These are phyloP conservation scores for Crassisporium funariophilum DNA, from an alignment of 768 basidiomycete genomes.

Conservation along the genomic window DNA sequence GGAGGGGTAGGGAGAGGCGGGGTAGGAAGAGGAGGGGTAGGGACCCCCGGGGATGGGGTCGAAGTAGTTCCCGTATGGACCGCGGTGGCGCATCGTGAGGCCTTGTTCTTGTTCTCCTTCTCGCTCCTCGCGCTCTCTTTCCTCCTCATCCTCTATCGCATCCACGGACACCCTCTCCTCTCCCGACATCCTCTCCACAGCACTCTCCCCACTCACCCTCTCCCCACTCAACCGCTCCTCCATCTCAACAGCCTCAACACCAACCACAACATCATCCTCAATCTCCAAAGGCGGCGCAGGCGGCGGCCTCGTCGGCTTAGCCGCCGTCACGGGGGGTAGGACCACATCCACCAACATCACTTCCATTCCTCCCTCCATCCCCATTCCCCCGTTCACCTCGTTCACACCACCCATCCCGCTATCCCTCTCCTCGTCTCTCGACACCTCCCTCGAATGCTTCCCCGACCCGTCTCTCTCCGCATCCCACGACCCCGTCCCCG, in stretches of 20 bases:
- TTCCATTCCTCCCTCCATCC: not conserved
- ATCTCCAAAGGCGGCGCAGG: conserved; percentile 20
- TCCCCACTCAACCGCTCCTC: conserved; percentile 4
- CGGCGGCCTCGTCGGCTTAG: conserved; percentile 14
- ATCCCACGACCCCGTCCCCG: no score
- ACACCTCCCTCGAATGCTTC: no score
- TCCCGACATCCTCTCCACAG: conserved; percentile 1
- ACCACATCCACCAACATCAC: not conserved
- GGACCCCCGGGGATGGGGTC: no score
- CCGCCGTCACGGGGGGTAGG: conserved; percentile 6
- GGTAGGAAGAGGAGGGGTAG: no score
- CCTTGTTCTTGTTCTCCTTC: no score
- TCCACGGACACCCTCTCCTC: not conserved
- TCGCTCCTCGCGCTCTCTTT: conserved; percentile 11
- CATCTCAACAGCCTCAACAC: not conserved
- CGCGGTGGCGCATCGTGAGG: no score
- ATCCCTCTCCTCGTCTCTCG: no score
- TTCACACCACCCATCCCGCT: conserved; percentile 14
- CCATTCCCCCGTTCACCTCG: conserved; percentile 6
- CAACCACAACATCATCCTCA: not conserved
- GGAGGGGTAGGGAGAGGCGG: no score
- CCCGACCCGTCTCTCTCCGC: no score
- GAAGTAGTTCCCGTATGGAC: no score
- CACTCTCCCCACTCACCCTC: not conserved
- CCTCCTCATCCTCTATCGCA: conserved; percentile 10